Evolutionary conservation across 495 filamentous ascomycete species (phyloP).

Genomic region (Lasiosphaeria ovina): DNA sequence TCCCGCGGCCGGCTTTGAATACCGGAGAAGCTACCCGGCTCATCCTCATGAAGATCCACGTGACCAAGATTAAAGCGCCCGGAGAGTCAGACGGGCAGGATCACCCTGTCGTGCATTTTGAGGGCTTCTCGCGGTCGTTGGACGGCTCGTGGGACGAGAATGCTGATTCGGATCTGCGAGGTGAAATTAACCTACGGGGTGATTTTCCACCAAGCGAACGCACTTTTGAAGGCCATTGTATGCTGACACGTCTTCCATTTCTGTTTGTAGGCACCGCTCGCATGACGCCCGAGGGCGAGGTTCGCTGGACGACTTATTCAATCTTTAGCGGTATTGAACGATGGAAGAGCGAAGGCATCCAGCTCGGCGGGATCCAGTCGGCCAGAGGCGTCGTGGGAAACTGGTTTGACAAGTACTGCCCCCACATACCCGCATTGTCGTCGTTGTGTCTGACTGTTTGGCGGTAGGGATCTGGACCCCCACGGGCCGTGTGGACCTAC

Average conservation of each 20-base stretch:
- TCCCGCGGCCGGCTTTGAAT: constrained; percentile 49
- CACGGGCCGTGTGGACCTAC: constrained; percentile 64
- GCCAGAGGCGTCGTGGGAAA: constrained; percentile 60
- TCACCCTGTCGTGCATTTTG: constrained; percentile 58
- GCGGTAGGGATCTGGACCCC: constrained; percentile 50
- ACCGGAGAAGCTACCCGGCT: constrained; percentile 59
- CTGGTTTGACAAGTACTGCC: constrained; percentile 63
- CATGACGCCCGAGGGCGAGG: constrained; percentile 60
- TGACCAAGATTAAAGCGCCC: constrained; percentile 51
- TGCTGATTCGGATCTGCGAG: constrained; percentile 53
- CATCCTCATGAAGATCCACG: constrained; percentile 60
- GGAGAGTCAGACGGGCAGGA: constrained; percentile 47
- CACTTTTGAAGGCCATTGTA: not conserved
- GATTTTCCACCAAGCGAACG: not conserved
- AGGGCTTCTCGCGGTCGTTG: constrained; percentile 52
- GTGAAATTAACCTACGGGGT: constrained; percentile 33
- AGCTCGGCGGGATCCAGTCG: constrained; percentile 58
- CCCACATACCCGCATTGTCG: not conserved
- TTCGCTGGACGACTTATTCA: constrained; percentile 64
- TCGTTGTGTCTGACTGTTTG: not conserved
- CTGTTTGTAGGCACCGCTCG: constrained; percentile 47
- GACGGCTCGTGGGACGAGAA: constrained; percentile 60
- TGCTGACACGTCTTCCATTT: not conserved
- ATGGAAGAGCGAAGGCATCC: constrained; percentile 65
- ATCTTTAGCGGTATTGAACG: constrained; percentile 59